These are phyloP conservation scores for Crithidia thermophila DNA, from an alignment of 208 protist genomes.

Conservation along the genomic window DNA sequence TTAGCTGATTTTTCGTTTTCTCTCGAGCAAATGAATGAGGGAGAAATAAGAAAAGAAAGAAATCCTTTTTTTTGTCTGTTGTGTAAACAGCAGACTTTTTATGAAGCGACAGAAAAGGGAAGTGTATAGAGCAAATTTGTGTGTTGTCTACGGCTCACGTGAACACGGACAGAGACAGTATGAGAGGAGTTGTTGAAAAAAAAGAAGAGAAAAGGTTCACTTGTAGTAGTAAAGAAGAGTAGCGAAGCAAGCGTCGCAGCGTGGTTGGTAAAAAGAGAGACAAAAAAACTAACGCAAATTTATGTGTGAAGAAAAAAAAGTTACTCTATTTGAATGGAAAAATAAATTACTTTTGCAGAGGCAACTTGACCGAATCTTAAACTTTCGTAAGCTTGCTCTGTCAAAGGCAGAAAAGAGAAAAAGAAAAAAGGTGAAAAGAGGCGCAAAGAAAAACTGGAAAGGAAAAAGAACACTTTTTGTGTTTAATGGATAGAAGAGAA, in stretches of 20 bases:
- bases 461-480: not conserved
- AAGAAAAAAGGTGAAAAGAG: not conserved
- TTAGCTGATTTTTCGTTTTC: too few species aligned
- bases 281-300: not conserved
- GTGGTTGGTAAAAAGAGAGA: too few species aligned
- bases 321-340: slow-evolving; percentile 7
- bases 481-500: too few species aligned
- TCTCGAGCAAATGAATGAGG: too few species aligned
- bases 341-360: not conserved
- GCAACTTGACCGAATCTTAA: not conserved
- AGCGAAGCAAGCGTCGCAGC: not conserved
- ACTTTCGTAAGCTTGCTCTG: not conserved
- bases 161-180: not conserved
- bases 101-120: too few species aligned
- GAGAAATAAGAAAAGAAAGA: slow-evolving; percentile 1
- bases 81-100: too few species aligned
- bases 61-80: too few species aligned
- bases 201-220: not conserved
- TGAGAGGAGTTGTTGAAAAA: not conserved
- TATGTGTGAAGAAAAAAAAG: not conserved
- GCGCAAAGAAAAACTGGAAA: not conserved
- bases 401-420: not conserved
- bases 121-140: too few species aligned
- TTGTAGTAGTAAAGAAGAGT: not conserved
- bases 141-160: not conserved